Percentiles rank a stretch among this genome's conserved stretches.
phyloP scores from a whole-genome alignment of 805 yeast species.

The Myxozyma sirexii region DNA sequence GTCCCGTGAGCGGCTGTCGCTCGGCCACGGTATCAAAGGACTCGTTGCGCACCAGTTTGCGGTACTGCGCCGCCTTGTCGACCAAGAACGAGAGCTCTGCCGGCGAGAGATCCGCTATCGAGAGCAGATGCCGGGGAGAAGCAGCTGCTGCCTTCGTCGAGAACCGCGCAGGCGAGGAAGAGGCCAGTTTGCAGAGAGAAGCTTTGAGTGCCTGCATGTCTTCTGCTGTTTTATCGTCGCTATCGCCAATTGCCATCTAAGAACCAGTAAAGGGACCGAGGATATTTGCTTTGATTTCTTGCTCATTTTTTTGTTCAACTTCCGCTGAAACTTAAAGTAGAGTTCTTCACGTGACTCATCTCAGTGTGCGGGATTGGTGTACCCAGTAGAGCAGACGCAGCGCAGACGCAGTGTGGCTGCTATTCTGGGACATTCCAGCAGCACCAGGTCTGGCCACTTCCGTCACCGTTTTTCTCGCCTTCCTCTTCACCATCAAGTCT shows the following conservation, averaged over 20 bases:
- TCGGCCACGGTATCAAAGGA: conserved; percentile 45
- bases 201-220: conserved; percentile 6
- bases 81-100: conserved; percentile 74
- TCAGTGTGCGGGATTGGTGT: background rate
- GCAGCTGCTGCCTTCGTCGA: background rate
- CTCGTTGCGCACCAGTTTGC: conserved; percentile 58
- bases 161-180: conserved; percentile 14
- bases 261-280: too few relatives aligned
- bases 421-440: background rate
- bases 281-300: too few relatives aligned
- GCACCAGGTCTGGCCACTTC: background rate
- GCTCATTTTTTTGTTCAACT: too few relatives aligned
- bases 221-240: background rate
- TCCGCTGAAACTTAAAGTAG: too few relatives aligned
- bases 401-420: background rate
- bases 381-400: background rate
- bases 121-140: conserved; percentile 69
- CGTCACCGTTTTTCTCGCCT: background rate
- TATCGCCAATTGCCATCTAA: background rate
- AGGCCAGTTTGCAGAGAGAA: conserved; percentile 12
- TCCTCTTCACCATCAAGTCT: background rate
- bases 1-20: conserved; percentile 68
- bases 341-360: background rate
- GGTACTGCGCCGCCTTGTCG: conserved; percentile 65
- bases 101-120: conserved; percentile 75